These are phyloP conservation scores for Trichophyton schoenleinii DNA, from an alignment of 2,329 filamentous ascomycete species.

Conservation along the genomic window DNA sequence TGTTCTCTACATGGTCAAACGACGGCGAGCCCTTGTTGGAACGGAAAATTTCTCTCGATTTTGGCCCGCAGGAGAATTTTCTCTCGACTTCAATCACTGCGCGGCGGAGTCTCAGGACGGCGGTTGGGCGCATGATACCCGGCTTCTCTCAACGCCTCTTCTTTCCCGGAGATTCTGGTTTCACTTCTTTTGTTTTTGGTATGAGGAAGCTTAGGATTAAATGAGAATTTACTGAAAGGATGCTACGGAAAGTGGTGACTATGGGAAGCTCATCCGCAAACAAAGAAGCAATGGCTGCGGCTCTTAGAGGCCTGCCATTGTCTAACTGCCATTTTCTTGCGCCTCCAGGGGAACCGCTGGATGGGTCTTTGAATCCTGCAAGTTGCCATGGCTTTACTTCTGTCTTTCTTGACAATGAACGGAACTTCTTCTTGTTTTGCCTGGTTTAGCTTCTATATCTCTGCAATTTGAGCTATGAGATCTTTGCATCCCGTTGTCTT, in stretches of 20 bases:
- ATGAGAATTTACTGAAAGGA: neutral
- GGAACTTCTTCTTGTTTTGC: neutral
- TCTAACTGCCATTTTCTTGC: neutral
- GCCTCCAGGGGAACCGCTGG: neutral
- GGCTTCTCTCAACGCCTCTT: neutral
- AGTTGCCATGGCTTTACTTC: neutral
- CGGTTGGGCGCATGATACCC: conserved; percentile 8
- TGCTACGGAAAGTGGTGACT: neutral
- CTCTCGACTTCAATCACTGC: conserved; percentile 18
- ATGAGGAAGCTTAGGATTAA: neutral
- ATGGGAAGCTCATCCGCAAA: neutral
- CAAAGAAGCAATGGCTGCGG: neutral
- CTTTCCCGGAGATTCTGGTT: neutral
- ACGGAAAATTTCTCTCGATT: conserved; percentile 8
- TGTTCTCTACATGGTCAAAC: conserved; percentile 13
- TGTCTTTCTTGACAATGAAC: neutral
- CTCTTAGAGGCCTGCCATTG: neutral
- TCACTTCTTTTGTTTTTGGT: neutral
- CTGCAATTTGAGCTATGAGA: neutral
- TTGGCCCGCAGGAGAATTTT: conserved; percentile 17
- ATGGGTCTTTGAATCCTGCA: neutral
- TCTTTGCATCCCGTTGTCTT: neutral
- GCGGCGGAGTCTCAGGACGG: conserved; percentile 7
- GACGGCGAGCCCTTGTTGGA: conserved; percentile 14
- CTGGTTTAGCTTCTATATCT: neutral